phyloP scores from a whole-genome alignment of 257 asterid genomes.

The Fraxinus pennsylvanica region DNA sequence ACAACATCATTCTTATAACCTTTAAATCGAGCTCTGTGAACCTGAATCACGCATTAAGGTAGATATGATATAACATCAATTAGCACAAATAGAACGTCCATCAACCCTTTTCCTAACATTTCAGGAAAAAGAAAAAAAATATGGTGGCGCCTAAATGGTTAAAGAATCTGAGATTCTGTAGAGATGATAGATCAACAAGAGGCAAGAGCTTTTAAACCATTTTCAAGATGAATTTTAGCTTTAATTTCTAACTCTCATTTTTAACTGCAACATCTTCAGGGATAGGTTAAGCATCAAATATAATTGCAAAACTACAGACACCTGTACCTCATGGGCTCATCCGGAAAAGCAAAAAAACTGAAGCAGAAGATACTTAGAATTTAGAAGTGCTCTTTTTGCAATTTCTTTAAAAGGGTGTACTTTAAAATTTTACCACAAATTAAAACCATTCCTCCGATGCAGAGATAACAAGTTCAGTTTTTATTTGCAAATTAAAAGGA shows the following conservation, averaged over 20 bases:
- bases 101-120: background rate
- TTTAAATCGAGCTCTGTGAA: conserved; percentile 81
- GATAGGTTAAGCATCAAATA: conserved; percentile 15
- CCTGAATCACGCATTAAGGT: conserved; percentile 48
- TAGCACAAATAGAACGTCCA: conserved; percentile 2
- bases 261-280: background rate
- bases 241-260: background rate
- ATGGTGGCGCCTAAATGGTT: conserved; percentile 3
- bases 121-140: background rate
- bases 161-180: conserved; percentile 9
- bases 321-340: background rate
- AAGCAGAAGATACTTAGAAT: background rate
- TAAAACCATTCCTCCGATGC: background rate
- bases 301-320: conserved; percentile 13
- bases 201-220: conserved; percentile 8
- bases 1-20: conserved; percentile 85
- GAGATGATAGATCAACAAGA: conserved; percentile 7
- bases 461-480: background rate
- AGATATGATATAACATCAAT: conserved; percentile 1
- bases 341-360: conserved; percentile 3
- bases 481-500: background rate
- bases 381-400: background rate
- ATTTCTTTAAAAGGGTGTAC: background rate
- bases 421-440: background rate
- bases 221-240: conserved; percentile 19